phyloP scores from a whole-genome alignment of 352 stramenopile species.

The Pythium scleroteichum region DNA sequence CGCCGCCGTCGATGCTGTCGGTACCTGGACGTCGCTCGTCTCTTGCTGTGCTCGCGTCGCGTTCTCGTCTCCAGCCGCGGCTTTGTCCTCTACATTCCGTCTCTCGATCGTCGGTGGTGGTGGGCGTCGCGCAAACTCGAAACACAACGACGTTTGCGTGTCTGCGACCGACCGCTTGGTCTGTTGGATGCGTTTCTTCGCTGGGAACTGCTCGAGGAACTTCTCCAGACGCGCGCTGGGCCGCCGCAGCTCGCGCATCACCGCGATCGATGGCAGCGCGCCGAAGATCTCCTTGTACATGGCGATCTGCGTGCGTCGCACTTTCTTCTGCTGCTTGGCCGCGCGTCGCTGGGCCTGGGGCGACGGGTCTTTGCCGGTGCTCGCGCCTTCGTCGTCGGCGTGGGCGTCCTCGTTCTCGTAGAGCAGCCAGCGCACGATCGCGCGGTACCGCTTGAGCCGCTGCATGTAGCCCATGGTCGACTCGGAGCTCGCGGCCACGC shows the following conservation, averaged over 20 bases:
- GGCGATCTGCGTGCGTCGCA: slow-evolving; percentile 31
- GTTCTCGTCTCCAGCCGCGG: background rate
- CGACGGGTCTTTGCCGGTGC: slow-evolving; percentile 14
- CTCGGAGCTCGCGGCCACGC: slow-evolving; percentile 48
- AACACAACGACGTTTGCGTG: slow-evolving; percentile 55
- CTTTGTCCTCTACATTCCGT: background rate
- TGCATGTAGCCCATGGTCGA: slow-evolving; percentile 55
- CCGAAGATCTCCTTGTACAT: slow-evolving; percentile 36
- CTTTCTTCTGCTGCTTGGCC: slow-evolving; percentile 21
- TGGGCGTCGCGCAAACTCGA: slow-evolving; percentile 57
- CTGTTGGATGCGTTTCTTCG: slow-evolving; percentile 39
- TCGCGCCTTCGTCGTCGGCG: slow-evolving; percentile 18
- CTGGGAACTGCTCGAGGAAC: slow-evolving; percentile 55
- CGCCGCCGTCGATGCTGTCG: slow-evolving; percentile 25
- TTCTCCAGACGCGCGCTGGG: slow-evolving; percentile 47
- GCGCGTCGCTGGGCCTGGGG: slow-evolving; percentile 15
- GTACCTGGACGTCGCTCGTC: slow-evolving; percentile 9
- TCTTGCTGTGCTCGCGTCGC: background rate
- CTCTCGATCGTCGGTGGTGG: background rate
- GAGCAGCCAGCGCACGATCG: slow-evolving; percentile 48
- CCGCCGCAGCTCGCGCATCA: slow-evolving; percentile 40
- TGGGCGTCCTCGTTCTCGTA: slow-evolving; percentile 37
- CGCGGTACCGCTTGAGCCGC: slow-evolving; percentile 58
- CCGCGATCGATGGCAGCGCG: slow-evolving; percentile 41
- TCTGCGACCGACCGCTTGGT: slow-evolving; percentile 62